Evolutionary conservation across 2,329 filamentous ascomycete genomes (phyloP).

Genomic region (Corniculantispora saksenae): DNA sequence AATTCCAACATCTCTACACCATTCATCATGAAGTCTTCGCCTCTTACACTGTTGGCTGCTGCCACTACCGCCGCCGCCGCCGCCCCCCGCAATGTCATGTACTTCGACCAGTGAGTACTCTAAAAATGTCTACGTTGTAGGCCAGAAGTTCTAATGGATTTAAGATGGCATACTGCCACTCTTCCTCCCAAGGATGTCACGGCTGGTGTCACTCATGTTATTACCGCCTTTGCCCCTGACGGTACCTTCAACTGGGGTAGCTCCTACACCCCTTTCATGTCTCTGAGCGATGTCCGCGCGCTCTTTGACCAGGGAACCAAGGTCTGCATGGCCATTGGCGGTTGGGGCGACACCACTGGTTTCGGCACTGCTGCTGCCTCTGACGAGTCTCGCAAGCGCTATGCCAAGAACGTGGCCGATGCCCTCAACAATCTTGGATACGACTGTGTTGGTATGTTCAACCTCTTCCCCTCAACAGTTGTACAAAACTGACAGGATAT

Average conservation of each 20-base stretch:
- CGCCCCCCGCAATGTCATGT: constrained; percentile 39
- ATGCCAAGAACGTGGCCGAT: constrained; percentile 57
- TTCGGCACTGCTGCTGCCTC: constrained; percentile 53
- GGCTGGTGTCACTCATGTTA: constrained; percentile 53
- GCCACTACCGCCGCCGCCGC: constrained; percentile 25
- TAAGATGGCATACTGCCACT: constrained; percentile 42
- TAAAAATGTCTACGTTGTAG: neutral
- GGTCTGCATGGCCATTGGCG: constrained; percentile 65
- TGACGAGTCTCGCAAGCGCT: constrained; percentile 48
- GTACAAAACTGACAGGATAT: constrained; percentile 11
- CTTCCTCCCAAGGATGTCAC: constrained; percentile 41
- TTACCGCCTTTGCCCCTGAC: constrained; percentile 56
- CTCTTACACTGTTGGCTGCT: constrained; percentile 20
- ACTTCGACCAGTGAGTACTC: constrained; percentile 46
- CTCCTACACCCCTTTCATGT: constrained; percentile 54
- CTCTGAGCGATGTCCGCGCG: constrained; percentile 50
- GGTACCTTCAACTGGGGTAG: constrained; percentile 48
- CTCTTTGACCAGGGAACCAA: constrained; percentile 56
- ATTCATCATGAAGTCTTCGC: constrained; percentile 3
- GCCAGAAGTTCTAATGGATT: neutral
- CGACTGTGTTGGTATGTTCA: constrained; percentile 56
- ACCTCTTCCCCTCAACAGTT: neutral
- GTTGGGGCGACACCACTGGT: constrained; percentile 63
- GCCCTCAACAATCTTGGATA: constrained; percentile 57
- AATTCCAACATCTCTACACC: neutral